A percentile compares a stretch with the other conserved stretches of the same genome.
These are phyloP conservation scores for Agaricus blazei DNA, from an alignment of 768 basidiomycete species.

Conservation along the genomic window DNA sequence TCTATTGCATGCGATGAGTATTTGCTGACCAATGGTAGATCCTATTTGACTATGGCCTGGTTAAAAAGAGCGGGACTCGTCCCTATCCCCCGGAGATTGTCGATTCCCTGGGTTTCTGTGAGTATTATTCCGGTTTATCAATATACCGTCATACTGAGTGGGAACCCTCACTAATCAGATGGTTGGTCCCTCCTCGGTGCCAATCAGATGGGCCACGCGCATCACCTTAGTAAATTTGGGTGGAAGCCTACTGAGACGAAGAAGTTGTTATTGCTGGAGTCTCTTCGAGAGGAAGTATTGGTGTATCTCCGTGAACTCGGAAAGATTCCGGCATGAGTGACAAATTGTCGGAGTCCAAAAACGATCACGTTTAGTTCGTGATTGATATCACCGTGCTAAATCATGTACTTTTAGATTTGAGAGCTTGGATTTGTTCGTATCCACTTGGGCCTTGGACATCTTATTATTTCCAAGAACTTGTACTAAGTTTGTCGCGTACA, in stretches of 20 bases:
- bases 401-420: too few species aligned
- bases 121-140: constrained; percentile 12
- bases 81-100: constrained; percentile 28
- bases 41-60: constrained; percentile 27
- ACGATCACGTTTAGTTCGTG: too few species aligned
- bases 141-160: neutral
- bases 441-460: too few species aligned
- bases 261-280: constrained; percentile 17
- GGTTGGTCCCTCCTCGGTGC: constrained; percentile 37
- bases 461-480: too few species aligned
- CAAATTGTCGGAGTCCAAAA: too few species aligned
- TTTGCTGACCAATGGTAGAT: constrained; percentile 17
- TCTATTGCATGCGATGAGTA: neutral
- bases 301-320: constrained; percentile 13
- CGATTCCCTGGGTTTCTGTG: constrained; percentile 33
- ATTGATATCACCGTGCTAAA: too few species aligned
- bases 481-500: too few species aligned
- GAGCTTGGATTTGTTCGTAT: too few species aligned
- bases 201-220: constrained; percentile 28
- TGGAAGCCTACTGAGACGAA: constrained; percentile 29
- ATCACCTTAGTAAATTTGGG: constrained; percentile 31
- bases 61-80: constrained; percentile 25
- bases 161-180: constrained; percentile 16
- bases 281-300: constrained; percentile 18
- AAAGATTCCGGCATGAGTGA: neutral